Evolutionary conservation across 2,329 filamentous ascomycete genomes (phyloP).

Genomic region (Coniochaeta hoffmannii): DNA sequence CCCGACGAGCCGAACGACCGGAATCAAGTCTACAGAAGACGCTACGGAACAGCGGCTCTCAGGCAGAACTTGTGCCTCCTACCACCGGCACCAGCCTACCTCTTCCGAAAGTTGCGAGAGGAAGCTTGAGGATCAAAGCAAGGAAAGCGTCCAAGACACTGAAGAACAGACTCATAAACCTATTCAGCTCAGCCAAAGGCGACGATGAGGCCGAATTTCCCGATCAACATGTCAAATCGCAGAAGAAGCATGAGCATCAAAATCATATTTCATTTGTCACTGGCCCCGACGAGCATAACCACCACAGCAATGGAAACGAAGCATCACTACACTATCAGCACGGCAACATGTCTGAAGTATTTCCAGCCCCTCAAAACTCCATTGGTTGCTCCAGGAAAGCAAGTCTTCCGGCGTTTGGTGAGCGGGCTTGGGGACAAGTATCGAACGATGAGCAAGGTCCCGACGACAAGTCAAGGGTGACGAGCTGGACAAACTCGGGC

Average conservation of each 20-base stretch:
- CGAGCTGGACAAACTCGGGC: slow-evolving; percentile 64
- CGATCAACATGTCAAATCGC: slow-evolving; percentile 45
- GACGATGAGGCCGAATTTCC: slow-evolving; percentile 30
- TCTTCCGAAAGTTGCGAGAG: neutral
- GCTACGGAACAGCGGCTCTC: slow-evolving; percentile 37
- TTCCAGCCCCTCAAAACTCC: slow-evolving; percentile 17
- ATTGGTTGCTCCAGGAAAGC: slow-evolving; percentile 44
- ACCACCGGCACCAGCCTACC: neutral
- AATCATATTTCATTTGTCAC: neutral
- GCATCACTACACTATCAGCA: neutral
- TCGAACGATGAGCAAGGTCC: neutral
- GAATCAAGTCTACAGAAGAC: slow-evolving; percentile 39
- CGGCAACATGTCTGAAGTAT: neutral
- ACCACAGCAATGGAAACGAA: neutral
- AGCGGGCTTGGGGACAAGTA: slow-evolving; percentile 11
- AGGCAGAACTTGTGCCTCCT: slow-evolving; percentile 2
- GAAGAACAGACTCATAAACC: slow-evolving; percentile 51
- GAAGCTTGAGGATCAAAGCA: slow-evolving; percentile 40
- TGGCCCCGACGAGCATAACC: neutral
- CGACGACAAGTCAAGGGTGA: slow-evolving; percentile 57
- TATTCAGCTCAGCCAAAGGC: slow-evolving; percentile 40
- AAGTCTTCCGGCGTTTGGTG: slow-evolving; percentile 43
- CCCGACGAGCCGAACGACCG: slow-evolving; percentile 15
- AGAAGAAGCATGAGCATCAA: slow-evolving; percentile 18
- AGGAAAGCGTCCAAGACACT: slow-evolving; percentile 56